Percentiles rank a stretch among this genome's conserved stretches.
These are phyloP conservation scores for Lyophyllum semitale DNA, from an alignment of 768 basidiomycete species.

Conservation along the genomic window DNA sequence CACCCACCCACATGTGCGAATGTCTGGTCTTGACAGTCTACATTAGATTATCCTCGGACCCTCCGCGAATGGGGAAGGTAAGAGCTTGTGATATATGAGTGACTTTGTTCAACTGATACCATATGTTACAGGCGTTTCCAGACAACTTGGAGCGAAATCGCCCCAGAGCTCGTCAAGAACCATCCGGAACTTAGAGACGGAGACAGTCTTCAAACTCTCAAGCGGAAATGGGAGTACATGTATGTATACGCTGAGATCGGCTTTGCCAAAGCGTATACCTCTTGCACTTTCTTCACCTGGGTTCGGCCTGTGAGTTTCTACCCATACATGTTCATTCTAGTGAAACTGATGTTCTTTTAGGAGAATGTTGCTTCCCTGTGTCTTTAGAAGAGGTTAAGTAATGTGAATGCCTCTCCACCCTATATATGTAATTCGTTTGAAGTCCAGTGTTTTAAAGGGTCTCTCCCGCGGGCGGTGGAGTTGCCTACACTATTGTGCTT, in stretches of 20 bases:
- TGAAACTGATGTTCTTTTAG: background rate
- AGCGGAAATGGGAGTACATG: constrained; percentile 37
- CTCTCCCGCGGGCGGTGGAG: no score
- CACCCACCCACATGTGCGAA: background rate
- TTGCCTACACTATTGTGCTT: no score
- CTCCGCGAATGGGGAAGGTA: constrained; percentile 33
- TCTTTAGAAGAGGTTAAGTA: background rate
- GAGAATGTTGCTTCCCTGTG: background rate
- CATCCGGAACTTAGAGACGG: constrained; percentile 12
- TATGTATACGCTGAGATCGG: constrained; percentile 20
- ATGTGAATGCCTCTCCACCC: background rate
- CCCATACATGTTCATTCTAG: background rate
- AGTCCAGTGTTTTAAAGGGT: no score
- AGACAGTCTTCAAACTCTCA: constrained; percentile 35
- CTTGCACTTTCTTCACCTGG: constrained; percentile 8
- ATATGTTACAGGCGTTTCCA: constrained; percentile 11
- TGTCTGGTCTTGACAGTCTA: background rate
- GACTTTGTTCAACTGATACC: background rate
- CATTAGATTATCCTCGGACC: constrained; percentile 20
- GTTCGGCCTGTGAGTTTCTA: constrained; percentile 9
- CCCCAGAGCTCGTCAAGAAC: constrained; percentile 3
- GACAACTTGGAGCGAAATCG: constrained; percentile 9
- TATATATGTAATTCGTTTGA: constrained; percentile 8
- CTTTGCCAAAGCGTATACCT: constrained; percentile 17
- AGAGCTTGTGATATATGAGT: background rate